A percentile compares a stretch with the other conserved stretches of the same genome.
phyloP scores from a whole-genome alignment of 306 rosid genomes.

The Trichosanthes truncata region DNA sequence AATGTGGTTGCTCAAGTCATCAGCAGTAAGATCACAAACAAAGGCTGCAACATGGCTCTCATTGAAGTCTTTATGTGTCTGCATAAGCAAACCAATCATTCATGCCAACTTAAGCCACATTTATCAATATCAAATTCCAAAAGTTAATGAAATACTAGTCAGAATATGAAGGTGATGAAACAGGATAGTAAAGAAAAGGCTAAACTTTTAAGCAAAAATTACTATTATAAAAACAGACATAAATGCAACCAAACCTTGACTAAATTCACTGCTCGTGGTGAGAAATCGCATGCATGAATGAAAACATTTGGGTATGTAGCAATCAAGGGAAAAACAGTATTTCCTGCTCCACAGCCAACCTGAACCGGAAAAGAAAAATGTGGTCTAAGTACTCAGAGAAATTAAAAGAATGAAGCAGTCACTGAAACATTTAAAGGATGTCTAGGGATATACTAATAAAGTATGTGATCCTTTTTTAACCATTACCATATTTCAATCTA shows the following conservation, averaged over 20 bases:
- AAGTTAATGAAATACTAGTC: not conserved
- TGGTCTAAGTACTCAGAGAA: slow-evolving; percentile 1
- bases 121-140: not conserved
- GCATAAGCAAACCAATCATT: slow-evolving; percentile 19
- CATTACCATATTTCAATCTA: not conserved
- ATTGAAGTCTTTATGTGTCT: slow-evolving; percentile 67
- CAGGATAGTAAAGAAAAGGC: not conserved
- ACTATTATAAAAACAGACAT: not conserved
- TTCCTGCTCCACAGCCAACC: slow-evolving; percentile 96
- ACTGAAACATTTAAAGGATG: not conserved
- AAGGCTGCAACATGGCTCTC: slow-evolving; percentile 64
- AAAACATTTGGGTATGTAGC: slow-evolving; percentile 56
- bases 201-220: not conserved
- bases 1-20: slow-evolving; percentile 59
- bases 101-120: not conserved
- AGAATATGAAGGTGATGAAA: not conserved
- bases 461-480: not conserved
- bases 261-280: slow-evolving; percentile 79
- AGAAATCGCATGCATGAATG: slow-evolving; percentile 89
- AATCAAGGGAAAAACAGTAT: slow-evolving; percentile 80
- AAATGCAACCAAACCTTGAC: slow-evolving; percentile 47
- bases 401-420: not conserved
- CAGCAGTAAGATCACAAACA: slow-evolving; percentile 79
- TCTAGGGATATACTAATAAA: not conserved
- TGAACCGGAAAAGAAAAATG: slow-evolving; percentile 23